Percentiles rank a stretch among this genome's conserved stretches.
Conservation (phyloP, 106 monocot species). For the Dendrobium nobile region DNA sequence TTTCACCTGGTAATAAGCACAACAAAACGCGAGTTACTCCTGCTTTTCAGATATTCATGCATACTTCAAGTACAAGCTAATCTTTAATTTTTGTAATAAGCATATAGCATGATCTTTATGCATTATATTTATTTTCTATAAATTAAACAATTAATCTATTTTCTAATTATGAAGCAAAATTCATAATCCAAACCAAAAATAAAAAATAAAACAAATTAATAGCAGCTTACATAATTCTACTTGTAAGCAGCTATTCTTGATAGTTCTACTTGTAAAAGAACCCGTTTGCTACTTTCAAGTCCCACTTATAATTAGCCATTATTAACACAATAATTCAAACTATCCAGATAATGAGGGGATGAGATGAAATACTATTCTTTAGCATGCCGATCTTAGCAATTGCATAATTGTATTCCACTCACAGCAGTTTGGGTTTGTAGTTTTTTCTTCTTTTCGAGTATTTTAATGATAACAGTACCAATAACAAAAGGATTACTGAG, state of each 20-base stretch:
- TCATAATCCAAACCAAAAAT: neutral
- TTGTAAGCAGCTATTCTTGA: neutral
- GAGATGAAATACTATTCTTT: neutral
- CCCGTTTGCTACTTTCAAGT: neutral
- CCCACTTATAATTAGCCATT: neutral
- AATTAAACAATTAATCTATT: neutral
- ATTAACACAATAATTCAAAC: neutral
- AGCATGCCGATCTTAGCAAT: neutral
- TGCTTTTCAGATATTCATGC: neutral
- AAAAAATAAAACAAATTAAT: neutral
- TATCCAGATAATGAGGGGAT: neutral
- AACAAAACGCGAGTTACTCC: conserved; percentile 7
- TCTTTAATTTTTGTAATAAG: neutral
- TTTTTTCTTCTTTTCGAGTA: too few relatives aligned
- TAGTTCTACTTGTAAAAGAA: neutral
- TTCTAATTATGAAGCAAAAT: neutral
- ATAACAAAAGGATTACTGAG: too few relatives aligned
- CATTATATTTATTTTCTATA: neutral
- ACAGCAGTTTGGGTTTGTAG: too few relatives aligned
- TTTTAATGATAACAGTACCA: too few relatives aligned
- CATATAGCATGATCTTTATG: neutral
- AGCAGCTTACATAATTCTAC: neutral
- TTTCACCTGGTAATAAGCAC: conserved; percentile 57
- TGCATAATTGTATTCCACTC: too few relatives aligned
- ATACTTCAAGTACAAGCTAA: neutral